Percentiles rank a stretch among this genome's conserved stretches.
Conservation (phyloP, 164 flowering plant genomes). For the Magnolia sinica region DNA sequence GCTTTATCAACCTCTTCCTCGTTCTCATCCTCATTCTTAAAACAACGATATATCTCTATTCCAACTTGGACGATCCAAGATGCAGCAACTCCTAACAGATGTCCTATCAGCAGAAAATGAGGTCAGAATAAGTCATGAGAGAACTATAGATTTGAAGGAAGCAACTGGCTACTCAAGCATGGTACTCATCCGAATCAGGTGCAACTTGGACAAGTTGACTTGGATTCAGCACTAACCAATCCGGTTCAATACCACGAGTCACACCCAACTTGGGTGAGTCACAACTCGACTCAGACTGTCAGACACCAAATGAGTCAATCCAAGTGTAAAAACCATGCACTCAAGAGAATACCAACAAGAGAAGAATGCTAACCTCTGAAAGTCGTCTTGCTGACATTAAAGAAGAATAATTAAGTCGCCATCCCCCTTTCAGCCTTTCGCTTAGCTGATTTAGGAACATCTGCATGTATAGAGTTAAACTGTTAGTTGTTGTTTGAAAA, state of each 20-base stretch:
- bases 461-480: conserved; percentile 32
- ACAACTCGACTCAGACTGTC: no score
- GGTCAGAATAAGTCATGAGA: neutral
- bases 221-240: no score
- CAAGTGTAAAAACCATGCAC: neutral
- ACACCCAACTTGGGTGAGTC: no score
- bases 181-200: no score
- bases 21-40: conserved; percentile 32
- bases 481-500: conserved; percentile 8
- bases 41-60: conserved; percentile 53
- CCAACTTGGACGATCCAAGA: conserved; percentile 87
- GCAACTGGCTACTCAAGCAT: neutral
- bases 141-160: neutral
- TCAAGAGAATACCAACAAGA: neutral
- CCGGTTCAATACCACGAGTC: no score
- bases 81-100: conserved; percentile 74
- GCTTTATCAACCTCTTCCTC: conserved; percentile 19
- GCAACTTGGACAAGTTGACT: no score
- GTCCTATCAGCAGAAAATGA: conserved; percentile 46
- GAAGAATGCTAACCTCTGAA: conserved; percentile 56
- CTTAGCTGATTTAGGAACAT: conserved; percentile 76
- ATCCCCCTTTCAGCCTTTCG: conserved; percentile 75
- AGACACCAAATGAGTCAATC: no score
- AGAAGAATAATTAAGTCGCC: conserved; percentile 52
- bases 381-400: conserved; percentile 67